Base-by-base conservation (phyloP, 2,329 filamentous ascomycete genomes). In the Cladosporium sp. region DNA sequence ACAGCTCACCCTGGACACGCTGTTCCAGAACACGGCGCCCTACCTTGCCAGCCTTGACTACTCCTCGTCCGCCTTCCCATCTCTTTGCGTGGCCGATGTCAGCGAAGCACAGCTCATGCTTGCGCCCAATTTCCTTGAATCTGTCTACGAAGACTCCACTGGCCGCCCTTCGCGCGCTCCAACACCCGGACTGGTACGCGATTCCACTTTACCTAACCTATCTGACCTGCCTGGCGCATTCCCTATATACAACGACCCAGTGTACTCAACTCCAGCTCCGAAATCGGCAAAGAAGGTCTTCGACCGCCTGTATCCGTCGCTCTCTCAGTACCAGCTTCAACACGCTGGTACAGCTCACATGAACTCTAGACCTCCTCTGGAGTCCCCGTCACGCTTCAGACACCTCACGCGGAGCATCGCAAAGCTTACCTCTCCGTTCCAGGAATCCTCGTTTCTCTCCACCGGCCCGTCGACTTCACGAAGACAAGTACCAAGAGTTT, bases 1-100 rank as follows among this genome's bases (percentile, higher is more conserved):
- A 0, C 95, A 99, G 77, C 89, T 99, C 73, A 87, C 92, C 0
- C 88, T 99, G 64, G 94, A 98, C 74, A 86, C 96, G 49, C 84
- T 98, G 59, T 99, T 96, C 80, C 88, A 89, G 68, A 94, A 91
- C 53, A 87, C 97, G 60, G 88, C 87, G 66, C 81, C 86, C 21
- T 90, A 89, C 66, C 87, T 96, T 64, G 87, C 91, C 69, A 87
- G 91, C 58, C 77, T 78, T 12, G 78, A 80, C 58, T 77, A 77
- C 3, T 84, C 86, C 16, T 83, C 87, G 1, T 80, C 85, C 1
- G 84, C 91, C 5, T 88, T 95, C 69, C 84, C 90, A 0, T 93
- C 92, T 1, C 83, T 97, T 14, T 87, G 88, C 62, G 85, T 88
- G 2, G 89, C 91, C 46, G 94, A 98, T 77, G 81, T 88, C 0